Evolutionary conservation across 305 asterid species (phyloP), one percentile per base, ranked within the genome.

Genomic region (Fraxinus dipetala): DNA sequence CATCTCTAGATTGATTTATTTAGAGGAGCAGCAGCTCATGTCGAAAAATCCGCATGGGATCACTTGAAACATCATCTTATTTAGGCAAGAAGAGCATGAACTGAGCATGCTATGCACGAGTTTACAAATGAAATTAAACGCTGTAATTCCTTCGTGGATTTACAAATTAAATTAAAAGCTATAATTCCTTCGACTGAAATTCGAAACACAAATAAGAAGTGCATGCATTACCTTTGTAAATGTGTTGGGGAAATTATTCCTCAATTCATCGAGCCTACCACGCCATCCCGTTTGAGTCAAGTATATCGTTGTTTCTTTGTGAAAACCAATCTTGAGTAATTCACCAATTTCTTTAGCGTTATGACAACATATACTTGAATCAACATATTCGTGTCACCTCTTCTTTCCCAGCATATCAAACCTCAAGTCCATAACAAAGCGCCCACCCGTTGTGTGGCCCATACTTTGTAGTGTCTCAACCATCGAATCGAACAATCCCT

Each of bases 211-310:
- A 24, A 51, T n/a, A 51, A 48, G 22, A 43, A 77, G 16, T 0
- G 32, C 26, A 51, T 14, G 40, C 7, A 2, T 56, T 82, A 89
- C 97, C 98, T 92, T 91, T 34, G 91, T 89, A 35, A 88, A 91
- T 26, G 93, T 89, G 81, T 91, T 90, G 51, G 96, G 95, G 40
- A 89, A 93, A 75, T 75, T 28, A 34, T 89, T 76, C 78, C 93
- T 89, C 63, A 95, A 59, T 30, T 86, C 87, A 77, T 83, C 54
- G 11, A 92, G 89, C 78, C 87, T 87, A 11, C 34, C 14, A 26
- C 89, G 83, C 95, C 96, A 88, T 65, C 91, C 89, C 0, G 86
- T 84, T 22, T 86, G 92, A 48, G 92, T 89, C 24, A 87, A 18
- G 38, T 90, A 90, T 45, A 90, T 30, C 26, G 83, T 84, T 0